Evolutionary conservation across 176 grass and related monocot species (phyloP).

Genomic region (Lolium perenne): DNA sequence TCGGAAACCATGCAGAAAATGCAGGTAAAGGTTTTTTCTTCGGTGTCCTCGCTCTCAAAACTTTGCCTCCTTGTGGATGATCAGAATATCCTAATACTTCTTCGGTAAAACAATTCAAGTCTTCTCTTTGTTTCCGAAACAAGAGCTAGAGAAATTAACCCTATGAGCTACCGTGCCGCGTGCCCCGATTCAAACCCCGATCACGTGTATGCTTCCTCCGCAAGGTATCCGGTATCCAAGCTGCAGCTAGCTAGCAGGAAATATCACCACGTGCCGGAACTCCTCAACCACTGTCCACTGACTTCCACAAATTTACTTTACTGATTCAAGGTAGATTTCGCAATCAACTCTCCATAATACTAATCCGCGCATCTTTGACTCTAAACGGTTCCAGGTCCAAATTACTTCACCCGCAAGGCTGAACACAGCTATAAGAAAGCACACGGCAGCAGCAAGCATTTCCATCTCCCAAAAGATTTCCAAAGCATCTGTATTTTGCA

Average conservation of each 20-base stretch:
- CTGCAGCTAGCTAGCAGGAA: background rate
- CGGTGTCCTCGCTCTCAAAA: too few relatives aligned
- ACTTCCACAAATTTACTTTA: background rate
- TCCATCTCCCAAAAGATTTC: background rate
- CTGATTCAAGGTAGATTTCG: background rate
- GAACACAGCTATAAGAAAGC: background rate
- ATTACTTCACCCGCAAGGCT: slow-evolving; percentile 18
- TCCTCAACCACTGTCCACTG: background rate
- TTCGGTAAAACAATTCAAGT: too few relatives aligned
- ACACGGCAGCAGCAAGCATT: background rate
- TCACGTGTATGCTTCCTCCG: too few relatives aligned
- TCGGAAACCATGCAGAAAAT: too few relatives aligned
- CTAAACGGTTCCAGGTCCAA: background rate
- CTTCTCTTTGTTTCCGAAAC: too few relatives aligned
- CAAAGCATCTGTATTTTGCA: too few relatives aligned
- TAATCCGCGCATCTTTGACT: background rate
- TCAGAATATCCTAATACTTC: too few relatives aligned
- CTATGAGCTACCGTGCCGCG: too few relatives aligned
- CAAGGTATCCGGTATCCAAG: background rate
- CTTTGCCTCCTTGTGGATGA: too few relatives aligned
- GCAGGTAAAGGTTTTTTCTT: too few relatives aligned
- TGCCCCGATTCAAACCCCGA: too few relatives aligned
- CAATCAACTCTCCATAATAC: background rate
- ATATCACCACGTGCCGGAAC: background rate
- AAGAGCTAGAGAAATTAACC: too few relatives aligned